Evolutionary conservation across 2,329 filamentous ascomycete species (phyloP).

Genomic region (Talaromyces sp.): DNA sequence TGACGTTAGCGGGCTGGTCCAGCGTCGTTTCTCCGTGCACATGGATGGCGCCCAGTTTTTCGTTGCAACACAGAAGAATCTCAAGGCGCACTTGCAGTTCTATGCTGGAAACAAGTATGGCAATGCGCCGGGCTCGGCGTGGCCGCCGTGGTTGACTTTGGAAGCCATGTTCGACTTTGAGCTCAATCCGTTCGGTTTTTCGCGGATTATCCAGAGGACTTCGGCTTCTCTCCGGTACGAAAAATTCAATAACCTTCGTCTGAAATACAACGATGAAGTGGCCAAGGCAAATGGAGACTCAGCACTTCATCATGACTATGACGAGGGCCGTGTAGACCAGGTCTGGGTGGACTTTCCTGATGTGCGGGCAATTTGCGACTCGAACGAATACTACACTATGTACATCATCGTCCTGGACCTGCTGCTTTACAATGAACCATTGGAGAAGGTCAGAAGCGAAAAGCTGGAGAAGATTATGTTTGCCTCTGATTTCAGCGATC

Average conservation of each 20-base stretch:
- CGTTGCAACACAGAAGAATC: constrained; percentile 88
- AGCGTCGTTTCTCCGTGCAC: constrained; percentile 84
- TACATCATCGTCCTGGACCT: constrained; percentile 97
- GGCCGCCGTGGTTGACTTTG: constrained; percentile 97
- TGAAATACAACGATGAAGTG: constrained; percentile 96
- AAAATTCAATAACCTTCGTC: constrained; percentile 93
- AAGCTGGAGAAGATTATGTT: constrained; percentile 97
- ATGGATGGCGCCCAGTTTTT: constrained; percentile 99
- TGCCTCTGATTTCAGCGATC: constrained; percentile 95
- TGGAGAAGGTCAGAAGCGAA: constrained; percentile 96
- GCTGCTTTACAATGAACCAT: constrained; percentile 88
- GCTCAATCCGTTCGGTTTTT: constrained; percentile 93
- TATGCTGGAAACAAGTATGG: constrained; percentile 95
- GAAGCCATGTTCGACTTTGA: constrained; percentile 98
- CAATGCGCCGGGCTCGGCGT: constrained; percentile 73
- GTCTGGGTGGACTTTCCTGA: constrained; percentile 96
- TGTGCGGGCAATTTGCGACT: constrained; percentile 91
- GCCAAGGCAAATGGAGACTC: constrained; percentile 54
- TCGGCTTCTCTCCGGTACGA: constrained; percentile 92
- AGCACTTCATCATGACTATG: constrained; percentile 35
- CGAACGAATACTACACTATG: constrained; percentile 92
- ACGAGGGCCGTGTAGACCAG: constrained; percentile 84
- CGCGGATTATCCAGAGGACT: constrained; percentile 91
- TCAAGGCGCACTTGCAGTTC: constrained; percentile 80
- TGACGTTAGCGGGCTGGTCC: constrained; percentile 88